These are phyloP conservation scores for Penicillium sumatraense DNA, from an alignment of 2,329 filamentous ascomycete genomes.

Conservation along the genomic window DNA sequence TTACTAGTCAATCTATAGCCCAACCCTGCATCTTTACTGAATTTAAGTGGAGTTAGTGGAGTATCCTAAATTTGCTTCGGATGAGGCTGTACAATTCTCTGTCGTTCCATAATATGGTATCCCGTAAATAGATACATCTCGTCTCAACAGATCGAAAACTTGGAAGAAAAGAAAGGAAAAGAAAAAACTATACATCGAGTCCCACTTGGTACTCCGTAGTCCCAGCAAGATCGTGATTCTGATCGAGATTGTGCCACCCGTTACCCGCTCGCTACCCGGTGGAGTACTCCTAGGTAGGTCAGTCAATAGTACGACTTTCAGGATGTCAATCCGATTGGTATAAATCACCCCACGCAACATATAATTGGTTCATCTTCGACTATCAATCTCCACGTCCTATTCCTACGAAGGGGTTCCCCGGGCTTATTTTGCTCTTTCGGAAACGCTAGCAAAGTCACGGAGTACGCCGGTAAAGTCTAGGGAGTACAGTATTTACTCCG, in stretches of 20 bases:
- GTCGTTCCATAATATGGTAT: no score
- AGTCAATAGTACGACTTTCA: background rate
- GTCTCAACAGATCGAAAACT: no score
- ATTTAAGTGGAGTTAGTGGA: background rate
- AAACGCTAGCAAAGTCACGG: background rate
- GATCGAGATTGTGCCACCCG: background rate
- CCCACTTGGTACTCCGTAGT: no score
- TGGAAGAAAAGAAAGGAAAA: no score
- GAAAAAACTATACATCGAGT: no score
- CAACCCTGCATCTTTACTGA: background rate
- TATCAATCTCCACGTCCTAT: background rate
- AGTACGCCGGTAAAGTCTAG: background rate
- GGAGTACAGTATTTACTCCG: background rate
- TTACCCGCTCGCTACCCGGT: background rate
- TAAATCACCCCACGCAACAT: background rate
- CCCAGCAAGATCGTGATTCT: background rate
- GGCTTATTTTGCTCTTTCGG: background rate
- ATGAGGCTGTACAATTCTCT: no score
- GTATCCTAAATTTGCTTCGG: no score
- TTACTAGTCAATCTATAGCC: background rate
- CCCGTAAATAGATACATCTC: no score
- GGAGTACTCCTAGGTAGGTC: no score
- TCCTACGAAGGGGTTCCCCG: background rate
- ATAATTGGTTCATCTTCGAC: background rate
- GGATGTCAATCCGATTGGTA: background rate